Conservation (phyloP, 768 basidiomycete species). For the Amanita pseudoporphyria region DNA sequence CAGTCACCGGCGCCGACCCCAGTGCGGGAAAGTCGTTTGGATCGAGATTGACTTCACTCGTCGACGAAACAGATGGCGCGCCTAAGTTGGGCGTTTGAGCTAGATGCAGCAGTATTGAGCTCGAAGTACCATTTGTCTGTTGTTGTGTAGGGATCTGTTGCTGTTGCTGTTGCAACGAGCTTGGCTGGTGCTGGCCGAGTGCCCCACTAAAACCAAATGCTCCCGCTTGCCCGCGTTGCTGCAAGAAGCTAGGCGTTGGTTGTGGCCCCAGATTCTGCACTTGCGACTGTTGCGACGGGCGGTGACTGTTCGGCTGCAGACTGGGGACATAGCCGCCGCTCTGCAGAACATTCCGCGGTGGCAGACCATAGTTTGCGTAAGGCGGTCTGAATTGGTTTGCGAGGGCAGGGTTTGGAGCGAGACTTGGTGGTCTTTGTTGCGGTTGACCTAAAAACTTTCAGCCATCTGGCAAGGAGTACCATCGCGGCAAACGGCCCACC, state of each 20-base stretch:
- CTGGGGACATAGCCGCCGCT: slow-evolving; percentile 42
- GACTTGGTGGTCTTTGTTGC: slow-evolving; percentile 71
- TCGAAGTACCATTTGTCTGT: slow-evolving; percentile 43
- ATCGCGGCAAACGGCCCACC: slow-evolving; percentile 25
- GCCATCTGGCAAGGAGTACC: slow-evolving; percentile 9
- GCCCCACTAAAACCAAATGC: slow-evolving; percentile 56
- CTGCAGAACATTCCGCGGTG: slow-evolving; percentile 47
- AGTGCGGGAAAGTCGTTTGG: slow-evolving; percentile 83
- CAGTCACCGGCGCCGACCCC: slow-evolving; percentile 50
- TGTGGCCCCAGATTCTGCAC: slow-evolving; percentile 47
- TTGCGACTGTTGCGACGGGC: slow-evolving; percentile 44
- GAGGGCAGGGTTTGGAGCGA: slow-evolving; percentile 54
- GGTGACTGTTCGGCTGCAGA: slow-evolving; percentile 52
- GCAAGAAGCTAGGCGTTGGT: slow-evolving; percentile 56
- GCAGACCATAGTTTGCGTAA: slow-evolving; percentile 45
- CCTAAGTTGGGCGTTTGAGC: slow-evolving; percentile 40
- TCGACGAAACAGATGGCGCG: slow-evolving; percentile 53
- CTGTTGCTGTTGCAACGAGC: slow-evolving; percentile 29
- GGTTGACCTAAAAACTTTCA: slow-evolving; percentile 52
- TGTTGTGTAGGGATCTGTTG: slow-evolving; percentile 35
- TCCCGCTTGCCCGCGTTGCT: slow-evolving; percentile 48
- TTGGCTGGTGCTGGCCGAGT: slow-evolving; percentile 40
- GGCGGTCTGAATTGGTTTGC: slow-evolving; percentile 55
- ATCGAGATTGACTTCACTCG: slow-evolving; percentile 72
- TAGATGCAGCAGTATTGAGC: slow-evolving; percentile 46